Evolutionary conservation across 2,329 filamentous ascomycete genomes (phyloP), one percentile per base, ranked within the genome.

Genomic region (Harringtonia aguacate): DNA sequence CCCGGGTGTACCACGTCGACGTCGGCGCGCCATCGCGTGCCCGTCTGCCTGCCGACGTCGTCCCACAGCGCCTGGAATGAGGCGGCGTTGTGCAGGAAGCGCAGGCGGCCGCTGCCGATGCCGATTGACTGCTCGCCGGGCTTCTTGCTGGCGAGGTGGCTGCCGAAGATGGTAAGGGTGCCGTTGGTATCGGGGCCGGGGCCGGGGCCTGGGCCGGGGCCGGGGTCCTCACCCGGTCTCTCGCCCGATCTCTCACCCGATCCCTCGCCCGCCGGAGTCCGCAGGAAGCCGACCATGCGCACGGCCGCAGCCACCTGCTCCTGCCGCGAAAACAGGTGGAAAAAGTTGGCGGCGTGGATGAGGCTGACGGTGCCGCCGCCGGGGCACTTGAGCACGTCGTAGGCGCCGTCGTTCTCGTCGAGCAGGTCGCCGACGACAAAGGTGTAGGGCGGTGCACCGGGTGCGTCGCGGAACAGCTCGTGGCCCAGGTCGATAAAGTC

Each of bases 1-100:
- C 4, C n/a, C n/a, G 10, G n/a, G 6, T 36, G n/a, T 7, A 20
- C 17, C 38, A 43, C 36, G 8, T 40, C 20, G 14, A 36, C 35
- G 4, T 27, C 41, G 13, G 41, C 31, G 17, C 28, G 30, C 52
- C 52, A 53, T 37, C 27, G 43, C 27, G 52, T 52, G 20, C 57
- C 57, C 15, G 60, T 53, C 39, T 53, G 46, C 12, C 54, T 46
- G 10, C 60, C 60, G 33, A 63, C 56, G 30, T 61, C 54, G 22
- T 60, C 50, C 64, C 64, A 67, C 52, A 66, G 50, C 41, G 53
- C 48, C 50, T 62, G 60, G 61, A 67, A 68, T 15, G 59, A 64
- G 20, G 52, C 50, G 15, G 57, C 53, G 39, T 66, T 60, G 53
- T 69, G 66, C 4, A 61, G 50, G 45, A 61, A 68, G 17, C 57